phyloP scores from a whole-genome alignment of 192 early-diverging fungal species.

The Kickxella alabastrina region DNA sequence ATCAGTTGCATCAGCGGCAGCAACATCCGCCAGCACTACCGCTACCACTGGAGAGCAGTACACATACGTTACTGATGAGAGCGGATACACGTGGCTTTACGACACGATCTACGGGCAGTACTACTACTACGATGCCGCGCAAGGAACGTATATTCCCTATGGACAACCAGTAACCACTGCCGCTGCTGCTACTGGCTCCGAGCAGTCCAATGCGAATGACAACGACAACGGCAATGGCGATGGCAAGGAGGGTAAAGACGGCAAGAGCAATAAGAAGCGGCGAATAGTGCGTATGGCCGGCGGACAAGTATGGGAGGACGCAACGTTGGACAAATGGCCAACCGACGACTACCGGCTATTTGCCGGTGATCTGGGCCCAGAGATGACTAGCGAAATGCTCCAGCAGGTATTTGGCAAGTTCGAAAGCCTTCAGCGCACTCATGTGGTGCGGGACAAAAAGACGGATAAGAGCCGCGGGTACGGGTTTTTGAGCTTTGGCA shows the following conservation, averaged over 20 bases:
- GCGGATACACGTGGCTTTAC: constrained; percentile 41
- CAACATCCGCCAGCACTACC: neutral
- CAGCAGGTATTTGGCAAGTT: constrained; percentile 82
- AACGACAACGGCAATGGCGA: neutral
- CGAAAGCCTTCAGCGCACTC: constrained; percentile 71
- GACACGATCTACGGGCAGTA: constrained; percentile 35
- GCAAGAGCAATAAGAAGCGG: constrained; percentile 56
- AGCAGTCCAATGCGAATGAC: neutral
- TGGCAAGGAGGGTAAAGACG: constrained; percentile 25
- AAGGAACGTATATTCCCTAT: constrained; percentile 27
- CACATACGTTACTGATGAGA: constrained; percentile 45
- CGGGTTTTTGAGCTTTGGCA: constrained; percentile 90
- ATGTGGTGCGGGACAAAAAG: constrained; percentile 81
- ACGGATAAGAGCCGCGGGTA: constrained; percentile 86
- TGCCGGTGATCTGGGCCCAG: constrained; percentile 91
- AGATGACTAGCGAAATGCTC: constrained; percentile 82
- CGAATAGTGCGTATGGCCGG: constrained; percentile 76
- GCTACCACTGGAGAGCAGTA: constrained; percentile 22
- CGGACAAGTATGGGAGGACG: constrained; percentile 92
- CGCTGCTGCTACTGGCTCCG: neutral
- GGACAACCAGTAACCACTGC: neutral
- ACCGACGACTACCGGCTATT: constrained; percentile 89
- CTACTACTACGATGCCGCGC: constrained; percentile 44
- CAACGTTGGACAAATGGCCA: constrained; percentile 82
- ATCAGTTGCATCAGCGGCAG: neutral